These are phyloP conservation scores for Arbutus unedo DNA, from an alignment of 148 eudicot species.

Conservation along the genomic window DNA sequence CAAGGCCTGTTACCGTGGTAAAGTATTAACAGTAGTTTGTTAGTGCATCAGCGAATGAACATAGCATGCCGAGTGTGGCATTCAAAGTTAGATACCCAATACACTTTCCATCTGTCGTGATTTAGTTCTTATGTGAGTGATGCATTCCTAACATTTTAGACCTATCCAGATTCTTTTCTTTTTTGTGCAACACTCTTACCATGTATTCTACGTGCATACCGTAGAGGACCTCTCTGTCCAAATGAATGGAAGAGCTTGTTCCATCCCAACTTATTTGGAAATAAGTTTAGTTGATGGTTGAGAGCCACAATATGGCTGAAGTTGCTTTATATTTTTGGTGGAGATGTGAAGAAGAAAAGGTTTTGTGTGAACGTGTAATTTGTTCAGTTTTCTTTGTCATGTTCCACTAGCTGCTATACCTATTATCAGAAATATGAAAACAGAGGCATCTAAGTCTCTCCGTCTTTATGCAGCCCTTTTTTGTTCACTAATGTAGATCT, in stretches of 20 bases:
- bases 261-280: background rate
- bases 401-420: slow-evolving; percentile 1
- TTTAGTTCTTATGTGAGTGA: background rate
- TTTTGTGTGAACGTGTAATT: background rate
- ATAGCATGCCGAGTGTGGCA: background rate
- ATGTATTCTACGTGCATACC: background rate
- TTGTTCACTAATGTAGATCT: background rate
- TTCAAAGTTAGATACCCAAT: background rate
- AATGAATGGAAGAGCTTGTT: background rate
- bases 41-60: background rate
- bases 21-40: background rate
- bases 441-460: background rate
- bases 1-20: background rate
- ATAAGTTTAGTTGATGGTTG: background rate
- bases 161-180: background rate
- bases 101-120: background rate
- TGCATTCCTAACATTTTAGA: background rate
- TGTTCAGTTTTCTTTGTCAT: background rate
- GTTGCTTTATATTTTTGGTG: background rate
- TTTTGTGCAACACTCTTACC: background rate
- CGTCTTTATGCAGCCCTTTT: background rate
- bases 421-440: background rate
- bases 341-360: background rate
- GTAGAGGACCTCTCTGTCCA: background rate
- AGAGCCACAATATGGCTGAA: background rate